These are phyloP conservation scores for Dalechampia spathulata DNA, from an alignment of 441 rosid genomes.

Conservation along the genomic window DNA sequence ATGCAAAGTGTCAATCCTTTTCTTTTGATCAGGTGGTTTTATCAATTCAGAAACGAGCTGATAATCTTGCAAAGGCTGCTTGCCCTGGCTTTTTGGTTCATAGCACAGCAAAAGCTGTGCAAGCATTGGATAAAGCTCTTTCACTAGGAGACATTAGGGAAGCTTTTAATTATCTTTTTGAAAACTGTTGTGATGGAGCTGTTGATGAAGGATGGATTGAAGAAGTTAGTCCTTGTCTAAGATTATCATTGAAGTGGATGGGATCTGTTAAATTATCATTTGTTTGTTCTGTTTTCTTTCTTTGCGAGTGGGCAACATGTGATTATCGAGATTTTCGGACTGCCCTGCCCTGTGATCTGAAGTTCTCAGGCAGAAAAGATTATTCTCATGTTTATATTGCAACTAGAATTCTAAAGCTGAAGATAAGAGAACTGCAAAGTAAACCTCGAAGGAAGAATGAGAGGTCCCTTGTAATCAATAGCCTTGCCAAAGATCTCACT, in stretches of 20 bases:
- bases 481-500: conserved; percentile 28
- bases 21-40: conserved; percentile 69
- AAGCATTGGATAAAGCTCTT: conserved; percentile 85
- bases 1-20: conserved; percentile 63
- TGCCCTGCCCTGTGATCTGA: conserved; percentile 49
- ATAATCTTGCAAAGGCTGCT: conserved; percentile 72
- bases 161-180: conserved; percentile 70
- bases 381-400: conserved; percentile 79
- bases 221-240: conserved; percentile 81
- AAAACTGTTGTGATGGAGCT: conserved; percentile 67
- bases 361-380: conserved; percentile 83
- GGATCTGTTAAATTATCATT: conserved; percentile 60
- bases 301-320: conserved; percentile 99
- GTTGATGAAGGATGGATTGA: conserved; percentile 81
- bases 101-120: conserved; percentile 81
- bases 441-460: conserved; percentile 34
- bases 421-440: conserved; percentile 53
- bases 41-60: conserved; percentile 67
- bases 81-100: conserved; percentile 63
- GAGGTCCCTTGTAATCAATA: conserved; percentile 28
- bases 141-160: conserved; percentile 66
- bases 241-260: conserved; percentile 85
- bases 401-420: conserved; percentile 68
- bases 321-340: conserved; percentile 85
- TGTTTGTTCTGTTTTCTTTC: conserved; percentile 75